Percentiles rank a stretch among this genome's conserved stretches.
Evolutionary conservation across 352 stramenopile species (phyloP).

Genomic region (Phytophthora kernoviae): DNA sequence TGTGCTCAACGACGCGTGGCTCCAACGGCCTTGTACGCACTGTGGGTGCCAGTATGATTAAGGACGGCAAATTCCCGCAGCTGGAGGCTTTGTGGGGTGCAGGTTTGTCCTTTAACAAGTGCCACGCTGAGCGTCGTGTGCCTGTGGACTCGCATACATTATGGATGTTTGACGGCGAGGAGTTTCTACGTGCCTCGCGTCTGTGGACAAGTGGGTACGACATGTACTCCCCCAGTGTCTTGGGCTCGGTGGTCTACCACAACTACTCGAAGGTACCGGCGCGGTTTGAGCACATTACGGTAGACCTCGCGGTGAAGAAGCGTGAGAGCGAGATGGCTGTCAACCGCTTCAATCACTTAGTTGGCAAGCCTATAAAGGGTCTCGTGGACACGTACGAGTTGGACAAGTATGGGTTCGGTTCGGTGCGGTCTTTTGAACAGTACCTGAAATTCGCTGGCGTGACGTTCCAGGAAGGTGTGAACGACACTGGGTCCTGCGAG

Average conservation of each 20-base stretch:
- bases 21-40: constrained; percentile 72
- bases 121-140: constrained; percentile 77
- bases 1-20: constrained; percentile 79
- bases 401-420: constrained; percentile 62
- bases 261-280: constrained; percentile 78
- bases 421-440: constrained; percentile 55
- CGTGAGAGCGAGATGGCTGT: constrained; percentile 55
- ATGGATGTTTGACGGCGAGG: constrained; percentile 80
- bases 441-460: constrained; percentile 71
- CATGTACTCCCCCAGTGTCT: constrained; percentile 65
- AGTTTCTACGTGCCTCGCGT: constrained; percentile 66
- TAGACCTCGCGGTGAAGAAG: constrained; percentile 46
- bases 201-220: constrained; percentile 76
- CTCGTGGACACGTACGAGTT: constrained; percentile 65
- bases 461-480: constrained; percentile 49
- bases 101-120: constrained; percentile 86
- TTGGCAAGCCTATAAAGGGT: constrained; percentile 64
- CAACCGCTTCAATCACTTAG: constrained; percentile 64
- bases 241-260: constrained; percentile 73
- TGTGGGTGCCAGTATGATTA: constrained; percentile 83
- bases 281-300: constrained; percentile 60
- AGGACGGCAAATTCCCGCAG: constrained; percentile 70
- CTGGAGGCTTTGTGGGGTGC: constrained; percentile 76
- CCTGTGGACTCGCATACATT: constrained; percentile 80
- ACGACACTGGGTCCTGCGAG: constrained; percentile 62